Conservation (phyloP, 2,329 filamentous ascomycete genomes). For the Escovopsis weberi region DNA sequence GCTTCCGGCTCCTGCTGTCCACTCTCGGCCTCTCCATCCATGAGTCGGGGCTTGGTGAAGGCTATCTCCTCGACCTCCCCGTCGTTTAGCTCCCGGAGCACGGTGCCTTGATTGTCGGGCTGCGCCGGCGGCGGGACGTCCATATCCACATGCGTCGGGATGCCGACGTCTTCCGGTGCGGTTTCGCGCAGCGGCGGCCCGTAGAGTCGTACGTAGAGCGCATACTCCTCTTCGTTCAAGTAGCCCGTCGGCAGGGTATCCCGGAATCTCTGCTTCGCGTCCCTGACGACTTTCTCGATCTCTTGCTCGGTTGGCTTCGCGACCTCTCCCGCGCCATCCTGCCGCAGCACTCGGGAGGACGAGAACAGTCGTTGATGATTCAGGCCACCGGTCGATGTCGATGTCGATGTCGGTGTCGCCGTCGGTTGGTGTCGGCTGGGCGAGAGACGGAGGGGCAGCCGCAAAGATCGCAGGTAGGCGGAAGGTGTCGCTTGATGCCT, state of each 20-base stretch:
- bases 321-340: conserved; percentile 5
- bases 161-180: conserved; percentile 42
- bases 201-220: conserved; percentile 67
- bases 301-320: conserved; percentile 14
- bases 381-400: background rate
- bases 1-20: background rate
- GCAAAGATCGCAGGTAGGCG: conserved; percentile 8
- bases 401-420: background rate
- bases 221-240: conserved; percentile 55
- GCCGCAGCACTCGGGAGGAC: conserved; percentile 11
- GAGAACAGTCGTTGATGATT: conserved; percentile 17
- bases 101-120: conserved; percentile 21
- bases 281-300: conserved; percentile 50
- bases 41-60: conserved; percentile 19
- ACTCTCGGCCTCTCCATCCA: conserved; percentile 1
- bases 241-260: conserved; percentile 60
- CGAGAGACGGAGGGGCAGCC: conserved; percentile 7
- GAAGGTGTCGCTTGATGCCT: conserved; percentile 1
- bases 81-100: conserved; percentile 40
- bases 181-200: conserved; percentile 56
- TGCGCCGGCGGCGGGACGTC: conserved; percentile 7
- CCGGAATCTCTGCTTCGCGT: conserved; percentile 61
- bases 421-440: conserved; percentile 8
- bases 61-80: conserved; percentile 50
- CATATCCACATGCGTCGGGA: conserved; percentile 26